Evolutionary conservation across 2,329 filamentous ascomycete genomes (phyloP).

Genomic region (Emergomyces orientalis): DNA sequence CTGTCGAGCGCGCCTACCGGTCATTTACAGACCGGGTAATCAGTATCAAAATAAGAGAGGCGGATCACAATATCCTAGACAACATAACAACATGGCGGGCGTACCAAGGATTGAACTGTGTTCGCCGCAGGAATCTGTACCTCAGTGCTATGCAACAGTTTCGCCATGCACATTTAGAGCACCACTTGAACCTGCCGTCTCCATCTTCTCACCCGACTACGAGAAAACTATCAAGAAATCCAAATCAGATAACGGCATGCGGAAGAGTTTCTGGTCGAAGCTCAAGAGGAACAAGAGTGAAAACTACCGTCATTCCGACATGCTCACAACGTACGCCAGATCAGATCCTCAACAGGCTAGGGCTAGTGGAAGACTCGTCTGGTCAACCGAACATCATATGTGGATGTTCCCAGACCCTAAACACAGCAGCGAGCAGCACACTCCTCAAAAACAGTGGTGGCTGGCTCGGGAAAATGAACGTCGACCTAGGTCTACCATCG

Average conservation of each 20-base stretch:
- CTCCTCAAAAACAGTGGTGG: not conserved
- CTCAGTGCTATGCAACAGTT: not conserved
- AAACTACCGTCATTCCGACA: slow-evolving; percentile 1
- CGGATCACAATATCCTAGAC: not conserved
- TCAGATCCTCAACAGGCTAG: slow-evolving; percentile 9
- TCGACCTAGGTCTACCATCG: slow-evolving; percentile 1
- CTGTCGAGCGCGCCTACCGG: not conserved
- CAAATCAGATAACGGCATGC: slow-evolving; percentile 8
- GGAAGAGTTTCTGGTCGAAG: slow-evolving; percentile 12
- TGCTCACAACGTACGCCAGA: slow-evolving; percentile 2
- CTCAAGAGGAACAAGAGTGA: slow-evolving; percentile 5
- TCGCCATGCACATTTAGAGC: not conserved
- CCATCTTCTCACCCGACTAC: not conserved
- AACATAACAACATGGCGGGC: not conserved
- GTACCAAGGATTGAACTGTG: not conserved
- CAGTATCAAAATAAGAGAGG: not conserved
- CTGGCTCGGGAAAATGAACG: not conserved
- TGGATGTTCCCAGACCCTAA: slow-evolving; percentile 13
- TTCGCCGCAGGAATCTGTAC: not conserved
- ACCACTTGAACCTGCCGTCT: not conserved
- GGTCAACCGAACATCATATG: slow-evolving; percentile 14
- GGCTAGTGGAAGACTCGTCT: slow-evolving; percentile 13
- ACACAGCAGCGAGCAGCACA: not conserved
- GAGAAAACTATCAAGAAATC: slow-evolving; percentile 4
- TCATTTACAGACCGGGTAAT: not conserved